These are phyloP conservation scores for Ceratocystis cacaofunesta DNA, from an alignment of 2,329 filamentous ascomycete genomes.

Conservation along the genomic window DNA sequence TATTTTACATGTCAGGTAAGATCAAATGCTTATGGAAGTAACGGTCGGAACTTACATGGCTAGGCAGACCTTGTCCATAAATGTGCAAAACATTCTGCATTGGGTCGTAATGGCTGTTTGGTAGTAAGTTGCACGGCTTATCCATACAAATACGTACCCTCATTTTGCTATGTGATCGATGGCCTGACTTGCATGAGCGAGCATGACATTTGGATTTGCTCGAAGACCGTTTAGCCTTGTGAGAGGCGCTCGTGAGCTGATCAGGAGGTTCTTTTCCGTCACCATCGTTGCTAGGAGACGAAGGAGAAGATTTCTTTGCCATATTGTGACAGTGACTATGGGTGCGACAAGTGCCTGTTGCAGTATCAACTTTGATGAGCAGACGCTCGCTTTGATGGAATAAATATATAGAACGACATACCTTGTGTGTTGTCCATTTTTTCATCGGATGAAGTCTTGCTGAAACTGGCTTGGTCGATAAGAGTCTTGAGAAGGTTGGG, in stretches of 20 bases:
- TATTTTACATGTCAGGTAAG: neutral
- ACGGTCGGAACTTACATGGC: neutral
- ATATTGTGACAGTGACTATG: neutral
- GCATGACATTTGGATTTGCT: neutral
- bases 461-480: slow-evolving; percentile 10
- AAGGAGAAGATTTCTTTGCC: neutral
- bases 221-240: neutral
- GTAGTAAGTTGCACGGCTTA: neutral
- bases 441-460: neutral
- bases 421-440: neutral
- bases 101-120: neutral
- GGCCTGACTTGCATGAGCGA: neutral
- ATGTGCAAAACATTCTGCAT: neutral
- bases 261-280: neutral
- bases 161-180: neutral
- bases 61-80: neutral
- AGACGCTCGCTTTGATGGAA: neutral
- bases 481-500: slow-evolving; percentile 3
- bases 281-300: neutral
- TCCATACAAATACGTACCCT: neutral
- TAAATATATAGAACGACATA: neutral
- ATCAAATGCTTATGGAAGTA: neutral
- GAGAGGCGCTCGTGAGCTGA: neutral
- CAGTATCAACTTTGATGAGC: neutral
- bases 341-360: neutral